Percentiles rank a stretch among this genome's conserved stretches.
phyloP scores from a whole-genome alignment of 345 rosid genomes.

The Cardamine chenopodiifolia region DNA sequence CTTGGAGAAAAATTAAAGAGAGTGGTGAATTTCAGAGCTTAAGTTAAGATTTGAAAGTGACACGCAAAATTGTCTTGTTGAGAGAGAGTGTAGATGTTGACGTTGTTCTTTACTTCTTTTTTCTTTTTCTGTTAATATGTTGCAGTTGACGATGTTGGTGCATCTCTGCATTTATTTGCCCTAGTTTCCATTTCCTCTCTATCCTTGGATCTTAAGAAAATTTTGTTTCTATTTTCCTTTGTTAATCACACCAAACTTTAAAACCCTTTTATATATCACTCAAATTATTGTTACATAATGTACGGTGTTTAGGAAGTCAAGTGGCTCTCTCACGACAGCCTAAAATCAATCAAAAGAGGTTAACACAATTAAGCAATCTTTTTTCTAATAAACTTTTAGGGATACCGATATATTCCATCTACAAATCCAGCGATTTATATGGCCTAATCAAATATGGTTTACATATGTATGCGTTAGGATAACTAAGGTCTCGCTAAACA shows the following conservation, averaged over 20 bases:
- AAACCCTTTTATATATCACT: conserved; percentile 14
- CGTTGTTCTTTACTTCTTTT: not conserved
- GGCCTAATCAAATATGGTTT: not conserved
- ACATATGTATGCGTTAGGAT: too few relatives aligned
- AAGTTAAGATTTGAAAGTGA: conserved; percentile 32
- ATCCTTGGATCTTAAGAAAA: conserved; percentile 11
- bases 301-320: not conserved
- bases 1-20: conserved; percentile 24
- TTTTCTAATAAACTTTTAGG: not conserved
- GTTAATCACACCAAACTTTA: conserved; percentile 16
- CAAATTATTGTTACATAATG: not conserved
- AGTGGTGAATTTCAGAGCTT: conserved; percentile 13
- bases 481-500: too few relatives aligned
- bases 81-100: conserved; percentile 24
- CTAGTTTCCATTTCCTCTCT: conserved; percentile 3
- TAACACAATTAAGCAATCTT: not conserved
- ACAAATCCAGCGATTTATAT: not conserved
- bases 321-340: not conserved
- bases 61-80: conserved; percentile 33
- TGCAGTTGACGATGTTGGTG: conserved; percentile 5
- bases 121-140: not conserved
- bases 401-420: not conserved
- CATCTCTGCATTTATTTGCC: conserved; percentile 46
- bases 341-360: not conserved
- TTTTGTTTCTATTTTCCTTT: not conserved